These are phyloP conservation scores for Globisporangium paddicum DNA, from an alignment of 352 stramenopile species.

Conservation along the genomic window DNA sequence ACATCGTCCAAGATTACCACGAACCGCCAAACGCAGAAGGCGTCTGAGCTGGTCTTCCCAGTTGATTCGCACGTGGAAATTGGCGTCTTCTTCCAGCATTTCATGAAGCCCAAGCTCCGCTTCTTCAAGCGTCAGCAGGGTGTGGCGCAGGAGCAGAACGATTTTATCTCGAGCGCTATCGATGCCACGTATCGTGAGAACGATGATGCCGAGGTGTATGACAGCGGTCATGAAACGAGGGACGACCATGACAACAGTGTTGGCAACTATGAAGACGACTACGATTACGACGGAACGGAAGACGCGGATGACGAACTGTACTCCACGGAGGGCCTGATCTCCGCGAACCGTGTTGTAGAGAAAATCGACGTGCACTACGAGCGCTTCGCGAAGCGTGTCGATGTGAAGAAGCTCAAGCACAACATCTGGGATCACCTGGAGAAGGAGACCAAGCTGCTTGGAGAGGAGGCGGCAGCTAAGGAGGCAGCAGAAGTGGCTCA, in stretches of 20 bases:
- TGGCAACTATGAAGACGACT: constrained; percentile 19
- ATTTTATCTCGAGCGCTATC: constrained; percentile 16
- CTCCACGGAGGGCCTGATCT: constrained; percentile 58
- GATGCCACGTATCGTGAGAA: constrained; percentile 19
- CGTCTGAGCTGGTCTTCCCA: constrained; percentile 62
- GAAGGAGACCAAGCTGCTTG: constrained; percentile 30
- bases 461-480: not conserved
- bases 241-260: constrained; percentile 4
- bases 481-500: constrained; percentile 10
- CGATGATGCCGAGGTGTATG: constrained; percentile 7
- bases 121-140: constrained; percentile 44
- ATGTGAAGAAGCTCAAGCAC: constrained; percentile 96
- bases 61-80: constrained; percentile 75
- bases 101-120: constrained; percentile 66
- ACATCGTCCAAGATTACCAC: constrained; percentile 45
- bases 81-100: constrained; percentile 66
- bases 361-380: constrained; percentile 94
- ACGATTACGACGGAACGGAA: constrained; percentile 28
- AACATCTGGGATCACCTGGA: constrained; percentile 91
- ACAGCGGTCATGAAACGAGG: not conserved
- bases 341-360: constrained; percentile 91
- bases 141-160: not conserved
- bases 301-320: constrained; percentile 33
- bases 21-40: constrained; percentile 47
- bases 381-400: constrained; percentile 94